Evolutionary conservation across 139 green algal species (phyloP).

Genomic region (Chlamydomonas sphaeroides): DNA sequence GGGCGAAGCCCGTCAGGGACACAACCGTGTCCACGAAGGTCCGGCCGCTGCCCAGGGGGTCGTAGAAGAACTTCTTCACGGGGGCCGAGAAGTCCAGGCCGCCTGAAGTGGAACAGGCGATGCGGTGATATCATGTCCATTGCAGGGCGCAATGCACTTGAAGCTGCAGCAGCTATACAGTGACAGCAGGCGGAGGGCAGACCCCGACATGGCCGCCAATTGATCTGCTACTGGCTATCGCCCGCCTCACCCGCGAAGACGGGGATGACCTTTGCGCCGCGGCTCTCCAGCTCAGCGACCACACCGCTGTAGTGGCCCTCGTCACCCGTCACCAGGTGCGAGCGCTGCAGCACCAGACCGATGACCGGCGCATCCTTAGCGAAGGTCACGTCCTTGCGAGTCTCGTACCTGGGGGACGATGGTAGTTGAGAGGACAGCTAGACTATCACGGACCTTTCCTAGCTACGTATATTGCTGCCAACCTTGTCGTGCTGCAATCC

Average conservation of each 20-base stretch:
- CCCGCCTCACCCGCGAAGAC: slow-evolving; percentile 97
- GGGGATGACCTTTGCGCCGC: slow-evolving; percentile 92
- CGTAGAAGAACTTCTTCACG: slow-evolving; percentile 99
- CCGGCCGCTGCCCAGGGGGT: slow-evolving; percentile 86
- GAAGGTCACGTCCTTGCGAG: slow-evolving; percentile 91
- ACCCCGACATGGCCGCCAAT: too few species aligned
- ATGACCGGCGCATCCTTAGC: slow-evolving; percentile 90
- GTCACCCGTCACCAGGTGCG: slow-evolving; percentile 98
- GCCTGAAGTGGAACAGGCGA: too few species aligned
- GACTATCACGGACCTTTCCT: too few species aligned
- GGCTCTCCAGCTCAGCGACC: slow-evolving; percentile 93
- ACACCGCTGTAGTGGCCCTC: slow-evolving; percentile 94
- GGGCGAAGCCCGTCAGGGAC: slow-evolving; percentile 96
- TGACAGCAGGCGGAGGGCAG: too few species aligned
- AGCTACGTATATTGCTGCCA: too few species aligned
- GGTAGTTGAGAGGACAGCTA: not conserved
- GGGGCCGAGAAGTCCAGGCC: slow-evolving; percentile 97
- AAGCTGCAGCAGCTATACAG: too few species aligned
- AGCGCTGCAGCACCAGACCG: slow-evolving; percentile 97
- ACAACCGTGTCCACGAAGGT: slow-evolving; percentile 92
- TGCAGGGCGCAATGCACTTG: too few species aligned
- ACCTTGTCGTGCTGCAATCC: too few species aligned
- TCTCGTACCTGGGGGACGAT: slow-evolving; percentile 94
- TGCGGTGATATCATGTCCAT: too few species aligned
- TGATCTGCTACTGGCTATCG: too few species aligned